Percentiles rank a stretch among this genome's conserved stretches.
These are phyloP conservation scores for Rhexocercosporidium sp. DNA, from an alignment of 2,329 filamentous ascomycete species.

Conservation along the genomic window DNA sequence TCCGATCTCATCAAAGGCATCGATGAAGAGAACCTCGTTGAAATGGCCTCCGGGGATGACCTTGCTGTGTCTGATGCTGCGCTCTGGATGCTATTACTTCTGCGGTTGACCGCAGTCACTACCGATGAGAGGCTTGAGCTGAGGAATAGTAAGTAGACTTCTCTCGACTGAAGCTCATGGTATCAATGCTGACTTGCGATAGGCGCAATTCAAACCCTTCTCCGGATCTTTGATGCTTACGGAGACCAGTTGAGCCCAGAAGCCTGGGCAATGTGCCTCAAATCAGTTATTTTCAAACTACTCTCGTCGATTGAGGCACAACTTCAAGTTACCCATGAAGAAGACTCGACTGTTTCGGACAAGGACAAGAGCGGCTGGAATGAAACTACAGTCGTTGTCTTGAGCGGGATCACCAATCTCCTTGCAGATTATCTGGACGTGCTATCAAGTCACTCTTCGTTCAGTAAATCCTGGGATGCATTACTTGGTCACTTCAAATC, in stretches of 20 bases:
- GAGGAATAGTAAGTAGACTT: slow-evolving; percentile 65
- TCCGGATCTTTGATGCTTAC: slow-evolving; percentile 91
- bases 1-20: slow-evolving; percentile 58
- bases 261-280: slow-evolving; percentile 84
- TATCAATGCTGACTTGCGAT: neutral
- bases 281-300: slow-evolving; percentile 80
- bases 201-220: slow-evolving; percentile 84
- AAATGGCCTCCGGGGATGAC: slow-evolving; percentile 63
- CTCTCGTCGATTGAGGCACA: slow-evolving; percentile 71
- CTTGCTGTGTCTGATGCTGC: slow-evolving; percentile 69
- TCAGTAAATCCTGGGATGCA: slow-evolving; percentile 76
- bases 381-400: slow-evolving; percentile 75
- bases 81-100: slow-evolving; percentile 78
- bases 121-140: slow-evolving; percentile 76
- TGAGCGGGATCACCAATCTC: slow-evolving; percentile 74
- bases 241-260: slow-evolving; percentile 78
- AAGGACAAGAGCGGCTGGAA: slow-evolving; percentile 65
- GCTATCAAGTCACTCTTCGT: slow-evolving; percentile 68
- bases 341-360: slow-evolving; percentile 44
- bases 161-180: neutral
- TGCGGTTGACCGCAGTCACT: slow-evolving; percentile 73
- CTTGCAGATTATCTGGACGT: slow-evolving; percentile 78
- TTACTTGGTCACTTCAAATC: slow-evolving; percentile 72
- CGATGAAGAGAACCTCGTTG: slow-evolving; percentile 61
- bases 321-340: slow-evolving; percentile 47